These are phyloP conservation scores for Lachnellula arida DNA, from an alignment of 2,329 filamentous ascomycete genomes.

Conservation along the genomic window DNA sequence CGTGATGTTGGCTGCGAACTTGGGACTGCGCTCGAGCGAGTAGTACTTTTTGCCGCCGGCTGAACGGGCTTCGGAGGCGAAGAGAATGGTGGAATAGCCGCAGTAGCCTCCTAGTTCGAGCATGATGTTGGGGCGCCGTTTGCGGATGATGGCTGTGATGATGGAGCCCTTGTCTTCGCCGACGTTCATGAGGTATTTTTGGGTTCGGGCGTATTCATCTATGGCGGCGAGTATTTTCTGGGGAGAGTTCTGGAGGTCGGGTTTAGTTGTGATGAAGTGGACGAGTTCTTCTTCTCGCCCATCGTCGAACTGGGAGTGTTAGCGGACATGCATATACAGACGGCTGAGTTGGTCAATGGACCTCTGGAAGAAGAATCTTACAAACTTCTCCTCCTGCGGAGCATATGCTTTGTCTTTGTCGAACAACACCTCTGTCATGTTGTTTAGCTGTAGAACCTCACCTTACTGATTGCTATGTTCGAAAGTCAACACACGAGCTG, in stretches of 20 bases:
- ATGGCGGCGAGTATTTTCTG: conserved; percentile 61
- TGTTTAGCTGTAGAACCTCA: too few relatives aligned
- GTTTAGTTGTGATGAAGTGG: conserved; percentile 59
- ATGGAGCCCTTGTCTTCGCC: conserved; percentile 70
- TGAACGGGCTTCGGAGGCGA: conserved; percentile 60
- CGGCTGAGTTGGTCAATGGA: not conserved
- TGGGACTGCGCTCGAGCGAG: conserved; percentile 68
- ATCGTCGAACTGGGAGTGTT: conserved; percentile 52
- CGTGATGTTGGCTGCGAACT: conserved; percentile 66
- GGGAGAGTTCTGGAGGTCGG: conserved; percentile 58
- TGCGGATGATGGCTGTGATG: conserved; percentile 61
- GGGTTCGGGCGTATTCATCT: conserved; percentile 61
- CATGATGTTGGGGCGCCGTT: conserved; percentile 63
- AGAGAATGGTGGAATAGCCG: conserved; percentile 76
- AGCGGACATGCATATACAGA: not conserved
- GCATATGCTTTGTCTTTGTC: conserved; percentile 23
- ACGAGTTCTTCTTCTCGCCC: conserved; percentile 71
- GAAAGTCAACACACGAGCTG: too few relatives aligned
- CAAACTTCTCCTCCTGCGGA: conserved; percentile 24
- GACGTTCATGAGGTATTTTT: conserved; percentile 76
- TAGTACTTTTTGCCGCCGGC: conserved; percentile 63
- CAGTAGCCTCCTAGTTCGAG: conserved; percentile 78
- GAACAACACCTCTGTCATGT: conserved; percentile 4
- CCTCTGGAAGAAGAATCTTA: conserved; percentile 1
- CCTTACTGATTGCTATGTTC: too few relatives aligned